Percentiles rank a stretch among this genome's conserved stretches.
These are phyloP conservation scores for Arthrobotrys pseudoclavata DNA, from an alignment of 2,329 filamentous ascomycete genomes.

Conservation along the genomic window DNA sequence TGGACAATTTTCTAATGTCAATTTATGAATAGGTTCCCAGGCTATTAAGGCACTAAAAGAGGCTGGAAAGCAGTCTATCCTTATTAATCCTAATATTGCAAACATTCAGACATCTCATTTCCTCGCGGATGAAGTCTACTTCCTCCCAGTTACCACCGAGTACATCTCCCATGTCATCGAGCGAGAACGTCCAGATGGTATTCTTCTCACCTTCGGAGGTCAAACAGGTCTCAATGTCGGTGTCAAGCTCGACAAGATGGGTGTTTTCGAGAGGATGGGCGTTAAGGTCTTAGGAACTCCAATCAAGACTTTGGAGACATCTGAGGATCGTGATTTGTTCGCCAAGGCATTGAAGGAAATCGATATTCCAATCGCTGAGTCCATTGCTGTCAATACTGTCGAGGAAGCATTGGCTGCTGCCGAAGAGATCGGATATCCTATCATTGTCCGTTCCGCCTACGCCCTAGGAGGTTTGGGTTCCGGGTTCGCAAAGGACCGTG, in stretches of 20 bases:
- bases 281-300: slow-evolving; percentile 96
- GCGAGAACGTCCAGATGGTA: slow-evolving; percentile 93
- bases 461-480: slow-evolving; percentile 95
- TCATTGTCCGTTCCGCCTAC: slow-evolving; percentile 97
- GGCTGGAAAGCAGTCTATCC: slow-evolving; percentile 88
- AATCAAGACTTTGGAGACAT: slow-evolving; percentile 92
- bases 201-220: slow-evolving; percentile 96
- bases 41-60: slow-evolving; percentile 97
- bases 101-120: slow-evolving; percentile 98
- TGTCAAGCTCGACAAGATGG: slow-evolving; percentile 96
- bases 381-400: slow-evolving; percentile 89
- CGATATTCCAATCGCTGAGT: slow-evolving; percentile 96
- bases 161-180: slow-evolving; percentile 98
- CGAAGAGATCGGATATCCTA: slow-evolving; percentile 89
- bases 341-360: slow-evolving; percentile 96
- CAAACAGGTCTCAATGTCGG: slow-evolving; percentile 97
- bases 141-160: slow-evolving; percentile 95
- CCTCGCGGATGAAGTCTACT: slow-evolving; percentile 97
- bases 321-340: slow-evolving; percentile 96
- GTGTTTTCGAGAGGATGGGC: slow-evolving; percentile 93
- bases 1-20: slow-evolving; percentile 38
- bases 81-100: slow-evolving; percentile 98
- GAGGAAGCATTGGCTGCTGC: slow-evolving; percentile 93
- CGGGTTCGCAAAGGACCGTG: slow-evolving; percentile 92
- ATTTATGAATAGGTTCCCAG: slow-evolving; percentile 79